Evolutionary conservation across 108 stramenopile genomes (phyloP), one percentile per base, ranked within the genome.

Genomic region (Fragilariopsis cylindrus): DNA sequence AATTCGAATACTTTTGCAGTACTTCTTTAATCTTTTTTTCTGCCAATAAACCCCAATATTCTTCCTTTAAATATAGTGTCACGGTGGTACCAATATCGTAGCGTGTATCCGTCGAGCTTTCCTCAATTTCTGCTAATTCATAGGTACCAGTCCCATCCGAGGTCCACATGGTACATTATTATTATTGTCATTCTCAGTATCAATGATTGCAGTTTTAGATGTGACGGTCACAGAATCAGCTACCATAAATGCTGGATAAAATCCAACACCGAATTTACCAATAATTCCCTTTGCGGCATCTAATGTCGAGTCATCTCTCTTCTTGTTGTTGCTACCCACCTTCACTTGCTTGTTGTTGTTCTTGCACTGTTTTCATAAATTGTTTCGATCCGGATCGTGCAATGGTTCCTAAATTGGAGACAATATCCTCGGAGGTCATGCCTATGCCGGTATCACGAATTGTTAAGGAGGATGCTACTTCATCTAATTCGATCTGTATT

Each of bases 251-350:
- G 94, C 95, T 0, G 95, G 94, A 76, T 99, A 99, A 77, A 99
- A 99, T 39, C 98, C 98, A 13, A 99, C 98, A 21, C 98, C 98
- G 82, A 99, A 99, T 66, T 93, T 93, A 15, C 98, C 98, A 73
- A 99, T 99, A 81, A 99, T 98, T 7, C 90, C 93, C 40, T 74
- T 52, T 19, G 81, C 76, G 58, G 71, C 55, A 48, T 84, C 83
- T 6, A 80, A 63, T 1, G 84, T 84, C 62, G 78, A 80, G 4
- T 64, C 56, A 19, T 82, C 82, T 21, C 21, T 21, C 64, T 64
- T 75, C 1, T 75, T 55, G 47, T 74, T 75, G 60, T 47, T 15
- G 19, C 12, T 49, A 30, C 48, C 48, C 8, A 48, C 65, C 76
- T 1, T 44, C 45, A 42, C 42, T 21, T 42, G 45, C 40, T 40